Evolutionary conservation across 2,329 filamentous ascomycete genomes (phyloP), one percentile per base, ranked within the genome.

Genomic region (Neofusicoccum parvum): DNA sequence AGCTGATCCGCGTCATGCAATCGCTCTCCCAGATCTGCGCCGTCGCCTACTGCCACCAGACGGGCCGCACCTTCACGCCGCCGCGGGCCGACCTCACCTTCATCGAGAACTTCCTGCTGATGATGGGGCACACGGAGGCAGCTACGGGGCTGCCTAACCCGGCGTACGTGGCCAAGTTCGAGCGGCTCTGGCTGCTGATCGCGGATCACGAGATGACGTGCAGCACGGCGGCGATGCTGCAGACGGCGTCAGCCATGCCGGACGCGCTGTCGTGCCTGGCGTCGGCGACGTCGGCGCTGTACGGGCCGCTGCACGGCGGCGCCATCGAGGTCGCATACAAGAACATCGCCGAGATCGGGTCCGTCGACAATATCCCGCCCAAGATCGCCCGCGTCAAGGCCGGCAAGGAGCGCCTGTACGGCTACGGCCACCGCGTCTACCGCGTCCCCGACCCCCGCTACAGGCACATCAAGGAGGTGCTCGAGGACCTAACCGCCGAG

Each of bases 191-290:
- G 70, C 82, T 86, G 63, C 79, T 87, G 27, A 84, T 86, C 68
- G 82, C 84, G 2, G 86, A 88, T 69, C 85, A 88, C 70, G 86
- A 86, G 67, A 83, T 87, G 72, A 86, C 86, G 68, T 82, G 84
- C 70, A 84, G 83, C 1, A 86, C 85, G 0, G 84, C 85, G 1
- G 83, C 85, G 1, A 80, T 86, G 37, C 75, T 87, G 15, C 83
- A 87, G 65, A 84, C 86, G 20, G 84, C 85, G 7, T 85, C 82
- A 64, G 84, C 83, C 0, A 73, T 87, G 11, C 82, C 86, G 0
- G 86, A 87, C 69, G 85, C 85, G 0, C 72, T 86, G 79, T 75
- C 75, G 67, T 85, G 81, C 68, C 79, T 84, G 17, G 82, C 87
- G 12, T 75, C 84, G 0, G 82, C 84, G 0, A 79, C 84, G 5